Percentiles rank a stretch among this genome's conserved stretches.
Conservation (phyloP, 1,139 yeast species). For the Candida sp. region DNA sequence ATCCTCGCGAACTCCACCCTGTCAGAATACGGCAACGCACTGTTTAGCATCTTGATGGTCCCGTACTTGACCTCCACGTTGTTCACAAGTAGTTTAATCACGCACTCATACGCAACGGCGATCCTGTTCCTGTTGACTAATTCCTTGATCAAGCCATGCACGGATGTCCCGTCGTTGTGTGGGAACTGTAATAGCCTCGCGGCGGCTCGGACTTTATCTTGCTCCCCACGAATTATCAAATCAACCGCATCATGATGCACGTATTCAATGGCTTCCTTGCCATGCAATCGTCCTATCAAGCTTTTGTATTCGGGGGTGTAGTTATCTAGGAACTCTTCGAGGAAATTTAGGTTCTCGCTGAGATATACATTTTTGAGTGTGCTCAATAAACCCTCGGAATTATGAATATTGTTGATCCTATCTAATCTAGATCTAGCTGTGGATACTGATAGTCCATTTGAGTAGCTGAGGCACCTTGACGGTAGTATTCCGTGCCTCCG, state of each 20-base stretch:
- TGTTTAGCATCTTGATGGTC: not conserved
- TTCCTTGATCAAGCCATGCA: not conserved
- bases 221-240: not conserved
- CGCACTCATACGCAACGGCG: not conserved
- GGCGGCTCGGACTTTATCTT: not conserved
- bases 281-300: not conserved
- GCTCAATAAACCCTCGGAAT: not conserved
- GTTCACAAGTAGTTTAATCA: constrained; percentile 2
- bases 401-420: not conserved
- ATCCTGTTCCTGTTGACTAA: not conserved
- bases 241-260: not conserved
- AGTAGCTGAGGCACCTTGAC: not conserved
- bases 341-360: not conserved
- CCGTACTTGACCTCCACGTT: not conserved
- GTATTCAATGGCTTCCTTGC: not conserved
- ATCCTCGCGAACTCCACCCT: constrained; percentile 2
- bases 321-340: constrained; percentile 2
- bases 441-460: not conserved
- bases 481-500: not conserved
- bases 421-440: not conserved
- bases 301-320: not conserved
- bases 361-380: not conserved
- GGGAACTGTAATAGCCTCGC: not conserved
- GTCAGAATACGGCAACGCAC: not conserved
- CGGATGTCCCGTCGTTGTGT: not conserved